Conservation (phyloP, 1,284 basidiomycete genomes). For the Pascua guehoae region DNA sequence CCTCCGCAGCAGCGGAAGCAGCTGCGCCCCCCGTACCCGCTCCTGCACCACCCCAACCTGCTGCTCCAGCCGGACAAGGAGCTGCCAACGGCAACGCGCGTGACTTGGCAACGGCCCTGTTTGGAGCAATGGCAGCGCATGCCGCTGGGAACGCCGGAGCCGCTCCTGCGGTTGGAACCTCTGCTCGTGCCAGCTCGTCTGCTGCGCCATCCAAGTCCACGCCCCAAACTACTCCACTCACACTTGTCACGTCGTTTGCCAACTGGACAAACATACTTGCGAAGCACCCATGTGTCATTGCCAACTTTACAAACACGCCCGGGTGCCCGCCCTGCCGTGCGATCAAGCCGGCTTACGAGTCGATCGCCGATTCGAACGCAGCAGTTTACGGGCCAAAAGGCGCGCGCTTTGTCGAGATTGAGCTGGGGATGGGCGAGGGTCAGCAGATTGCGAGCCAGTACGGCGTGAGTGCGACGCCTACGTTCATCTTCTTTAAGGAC, state of each 20-base stretch:
- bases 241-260: slow-evolving; percentile 58
- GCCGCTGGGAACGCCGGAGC: slow-evolving; percentile 39
- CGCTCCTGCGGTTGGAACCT: not conserved
- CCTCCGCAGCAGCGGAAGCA: slow-evolving; percentile 61
- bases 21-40: slow-evolving; percentile 57
- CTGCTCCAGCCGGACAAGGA: slow-evolving; percentile 49
- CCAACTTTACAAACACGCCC: slow-evolving; percentile 62
- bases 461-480: slow-evolving; percentile 73
- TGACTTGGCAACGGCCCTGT: slow-evolving; percentile 57
- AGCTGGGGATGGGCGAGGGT: slow-evolving; percentile 66
- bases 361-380: slow-evolving; percentile 31
- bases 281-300: slow-evolving; percentile 58
- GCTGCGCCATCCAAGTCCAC: slow-evolving; percentile 1
- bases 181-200: slow-evolving; percentile 24
- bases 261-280: slow-evolving; percentile 56
- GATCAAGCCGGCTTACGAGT: slow-evolving; percentile 63
- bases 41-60: slow-evolving; percentile 37
- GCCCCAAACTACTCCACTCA: slow-evolving; percentile 59
- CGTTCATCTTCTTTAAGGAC: slow-evolving; percentile 76
- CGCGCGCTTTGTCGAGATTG: slow-evolving; percentile 70
- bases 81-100: slow-evolving; percentile 4
- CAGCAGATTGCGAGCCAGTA: slow-evolving; percentile 61
- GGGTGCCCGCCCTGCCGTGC: slow-evolving; percentile 62
- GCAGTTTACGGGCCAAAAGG: slow-evolving; percentile 34
- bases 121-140: slow-evolving; percentile 62